Conservation (phyloP, 208 protist species). For the Leishmania martiniquensis region DNA sequence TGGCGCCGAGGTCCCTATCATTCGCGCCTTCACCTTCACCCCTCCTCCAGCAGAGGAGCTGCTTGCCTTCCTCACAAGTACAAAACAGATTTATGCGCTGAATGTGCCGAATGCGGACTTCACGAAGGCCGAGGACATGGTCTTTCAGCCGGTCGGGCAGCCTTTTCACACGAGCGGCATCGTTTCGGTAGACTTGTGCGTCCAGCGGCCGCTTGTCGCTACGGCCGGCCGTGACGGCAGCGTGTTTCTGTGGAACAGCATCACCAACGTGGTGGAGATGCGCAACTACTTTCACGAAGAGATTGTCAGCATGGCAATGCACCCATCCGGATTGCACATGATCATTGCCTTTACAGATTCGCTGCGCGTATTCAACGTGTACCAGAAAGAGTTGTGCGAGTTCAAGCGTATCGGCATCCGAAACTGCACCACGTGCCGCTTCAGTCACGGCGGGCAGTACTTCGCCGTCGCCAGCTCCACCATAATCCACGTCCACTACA, state of each 20-base stretch:
- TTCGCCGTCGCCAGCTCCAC: slow-evolving; percentile 96
- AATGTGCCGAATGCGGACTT: slow-evolving; percentile 96
- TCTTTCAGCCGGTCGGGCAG: slow-evolving; percentile 92
- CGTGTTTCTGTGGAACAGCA: slow-evolving; percentile 97
- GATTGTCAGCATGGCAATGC: slow-evolving; percentile 94
- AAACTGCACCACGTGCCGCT: slow-evolving; percentile 92
- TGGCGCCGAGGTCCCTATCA: slow-evolving; percentile 60
- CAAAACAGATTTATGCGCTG: slow-evolving; percentile 93
- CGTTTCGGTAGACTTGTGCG: slow-evolving; percentile 93
- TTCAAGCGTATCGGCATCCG: slow-evolving; percentile 95
- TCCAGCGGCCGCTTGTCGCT: slow-evolving; percentile 95
- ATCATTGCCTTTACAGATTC: slow-evolving; percentile 96
- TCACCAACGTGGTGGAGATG: slow-evolving; percentile 94
- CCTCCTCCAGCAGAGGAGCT: slow-evolving; percentile 90
- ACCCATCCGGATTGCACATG: slow-evolving; percentile 95
- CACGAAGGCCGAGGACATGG: slow-evolving; percentile 90
- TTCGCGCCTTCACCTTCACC: slow-evolving; percentile 86
- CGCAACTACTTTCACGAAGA: slow-evolving; percentile 93
- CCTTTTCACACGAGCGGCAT: slow-evolving; percentile 91
- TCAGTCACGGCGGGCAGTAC: slow-evolving; percentile 96
- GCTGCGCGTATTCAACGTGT: slow-evolving; percentile 96
- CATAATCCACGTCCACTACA: slow-evolving; percentile 96
- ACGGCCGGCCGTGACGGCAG: slow-evolving; percentile 92
- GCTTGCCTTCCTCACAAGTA: slow-evolving; percentile 91
- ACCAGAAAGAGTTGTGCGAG: slow-evolving; percentile 95